Conservation (phyloP, 1,284 basidiomycete species). For the Neonothopanus nambi region DNA sequence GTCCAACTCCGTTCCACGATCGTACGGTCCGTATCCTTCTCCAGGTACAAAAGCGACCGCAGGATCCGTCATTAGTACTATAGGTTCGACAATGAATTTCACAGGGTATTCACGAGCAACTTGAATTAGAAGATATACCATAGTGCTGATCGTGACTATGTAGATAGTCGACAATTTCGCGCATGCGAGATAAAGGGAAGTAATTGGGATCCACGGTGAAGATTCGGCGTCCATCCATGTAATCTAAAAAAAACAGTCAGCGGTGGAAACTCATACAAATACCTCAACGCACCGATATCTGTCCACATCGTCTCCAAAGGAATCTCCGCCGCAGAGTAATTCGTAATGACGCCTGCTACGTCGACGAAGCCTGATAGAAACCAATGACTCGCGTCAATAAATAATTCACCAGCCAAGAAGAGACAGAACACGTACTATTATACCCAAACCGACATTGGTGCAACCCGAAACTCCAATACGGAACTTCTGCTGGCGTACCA, state of each 20-base stretch:
- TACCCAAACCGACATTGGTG: constrained; percentile 76
- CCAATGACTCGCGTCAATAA: background rate
- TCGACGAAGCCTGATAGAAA: constrained; percentile 53
- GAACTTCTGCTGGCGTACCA: constrained; percentile 64
- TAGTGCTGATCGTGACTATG: constrained; percentile 61
- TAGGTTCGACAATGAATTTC: background rate
- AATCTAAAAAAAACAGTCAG: no score
- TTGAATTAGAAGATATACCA: constrained; percentile 37
- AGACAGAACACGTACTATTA: constrained; percentile 38
- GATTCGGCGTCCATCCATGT: constrained; percentile 67
- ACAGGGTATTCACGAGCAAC: background rate
- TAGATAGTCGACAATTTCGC: constrained; percentile 62
- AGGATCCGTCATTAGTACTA: constrained; percentile 78
- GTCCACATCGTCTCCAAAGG: constrained; percentile 80
- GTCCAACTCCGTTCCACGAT: constrained; percentile 53
- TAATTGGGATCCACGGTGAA: constrained; percentile 71
- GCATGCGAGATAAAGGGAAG: constrained; percentile 63
- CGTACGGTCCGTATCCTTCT: constrained; percentile 53
- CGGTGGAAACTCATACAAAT: no score
- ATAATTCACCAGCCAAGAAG: background rate
- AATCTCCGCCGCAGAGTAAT: constrained; percentile 59
- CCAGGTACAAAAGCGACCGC: constrained; percentile 56
- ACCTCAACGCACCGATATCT: constrained; percentile 65
- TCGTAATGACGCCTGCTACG: constrained; percentile 59
- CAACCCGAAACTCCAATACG: constrained; percentile 70